phyloP scores from a whole-genome alignment of 345 rosid species.

The Lagerstroemia speciosa region DNA sequence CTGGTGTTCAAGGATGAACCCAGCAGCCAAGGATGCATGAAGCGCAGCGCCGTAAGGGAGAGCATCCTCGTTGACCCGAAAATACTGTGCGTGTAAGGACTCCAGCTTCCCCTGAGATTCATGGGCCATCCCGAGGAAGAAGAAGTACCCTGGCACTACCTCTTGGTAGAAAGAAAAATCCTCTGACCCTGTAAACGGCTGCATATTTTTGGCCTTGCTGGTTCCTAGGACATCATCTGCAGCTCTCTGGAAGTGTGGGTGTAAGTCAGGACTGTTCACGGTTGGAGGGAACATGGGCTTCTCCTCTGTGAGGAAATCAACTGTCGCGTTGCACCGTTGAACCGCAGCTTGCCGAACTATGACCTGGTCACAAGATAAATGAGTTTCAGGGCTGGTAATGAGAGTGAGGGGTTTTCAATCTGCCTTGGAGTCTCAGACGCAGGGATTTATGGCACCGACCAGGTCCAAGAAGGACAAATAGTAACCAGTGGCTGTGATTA shows the following conservation, averaged over 20 bases:
- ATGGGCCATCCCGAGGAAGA: slow-evolving; percentile 59
- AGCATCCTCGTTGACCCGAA: slow-evolving; percentile 54
- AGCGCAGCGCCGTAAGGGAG: slow-evolving; percentile 90
- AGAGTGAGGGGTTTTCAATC: background rate
- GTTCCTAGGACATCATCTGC: slow-evolving; percentile 59
- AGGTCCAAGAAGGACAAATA: too few relatives aligned
- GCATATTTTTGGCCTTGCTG: slow-evolving; percentile 40
- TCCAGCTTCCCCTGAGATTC: slow-evolving; percentile 26
- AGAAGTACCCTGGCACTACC: slow-evolving; percentile 57
- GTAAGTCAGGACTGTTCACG: slow-evolving; percentile 47
- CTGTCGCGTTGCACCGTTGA: slow-evolving; percentile 70
- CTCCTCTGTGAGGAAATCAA: slow-evolving; percentile 32
- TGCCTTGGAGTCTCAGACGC: too few relatives aligned
- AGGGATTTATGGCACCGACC: background rate
- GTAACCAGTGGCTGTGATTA: too few relatives aligned
- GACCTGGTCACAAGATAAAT: slow-evolving; percentile 39
- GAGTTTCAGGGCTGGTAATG: background rate
- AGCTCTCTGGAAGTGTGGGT: slow-evolving; percentile 38
- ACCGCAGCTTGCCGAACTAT: slow-evolving; percentile 79
- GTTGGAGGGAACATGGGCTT: slow-evolving; percentile 66
- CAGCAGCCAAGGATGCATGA: slow-evolving; percentile 70
- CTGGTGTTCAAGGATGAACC: slow-evolving; percentile 38
- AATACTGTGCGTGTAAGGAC: slow-evolving; percentile 48
- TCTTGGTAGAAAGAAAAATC: slow-evolving; percentile 88
- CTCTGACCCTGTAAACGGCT: slow-evolving; percentile 80